Conservation (phyloP, 441 rosid species). For the Syzygium syzygioides region DNA sequence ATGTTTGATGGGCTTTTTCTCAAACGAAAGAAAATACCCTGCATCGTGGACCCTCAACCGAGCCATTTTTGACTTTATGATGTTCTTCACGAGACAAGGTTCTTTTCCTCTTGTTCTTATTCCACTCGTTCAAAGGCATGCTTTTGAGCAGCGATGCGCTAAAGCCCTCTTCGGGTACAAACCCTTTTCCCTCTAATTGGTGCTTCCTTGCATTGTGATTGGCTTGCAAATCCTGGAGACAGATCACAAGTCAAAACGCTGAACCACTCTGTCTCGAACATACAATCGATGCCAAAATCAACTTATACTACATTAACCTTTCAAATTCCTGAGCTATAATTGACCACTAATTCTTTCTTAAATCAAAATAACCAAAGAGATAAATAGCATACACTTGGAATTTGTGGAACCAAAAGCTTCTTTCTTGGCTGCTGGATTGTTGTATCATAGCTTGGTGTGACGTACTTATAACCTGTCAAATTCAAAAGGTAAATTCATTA, state of each 20-base stretch:
- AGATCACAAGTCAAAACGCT: neutral
- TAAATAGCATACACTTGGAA: conserved; percentile 10
- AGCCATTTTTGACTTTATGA: neutral
- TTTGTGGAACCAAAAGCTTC: conserved; percentile 10
- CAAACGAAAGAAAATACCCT: conserved; percentile 9
- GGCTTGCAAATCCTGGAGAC: conserved; percentile 10
- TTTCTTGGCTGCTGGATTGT: conserved; percentile 15
- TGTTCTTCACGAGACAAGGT: conserved; percentile 8
- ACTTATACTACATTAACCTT: neutral
- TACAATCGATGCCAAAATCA: neutral
- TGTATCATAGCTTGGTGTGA: conserved; percentile 10
- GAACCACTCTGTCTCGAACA: neutral
- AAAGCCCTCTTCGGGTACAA: neutral
- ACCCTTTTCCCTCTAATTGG: conserved; percentile 2
- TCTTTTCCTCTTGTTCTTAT: conserved; percentile 26
- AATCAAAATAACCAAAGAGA: neutral
- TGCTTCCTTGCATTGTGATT: conserved; percentile 14
- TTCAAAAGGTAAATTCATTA: neutral
- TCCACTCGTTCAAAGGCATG: conserved; percentile 10
- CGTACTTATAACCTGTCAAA: conserved; percentile 23
- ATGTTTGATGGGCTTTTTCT: too few species aligned
- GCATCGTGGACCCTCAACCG: conserved; percentile 2
- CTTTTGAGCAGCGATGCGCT: neutral
- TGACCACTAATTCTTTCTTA: neutral
- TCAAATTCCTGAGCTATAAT: neutral